These are phyloP conservation scores for Fusarium brevicatenulatum DNA, from an alignment of 2,329 filamentous ascomycete genomes.

Conservation along the genomic window DNA sequence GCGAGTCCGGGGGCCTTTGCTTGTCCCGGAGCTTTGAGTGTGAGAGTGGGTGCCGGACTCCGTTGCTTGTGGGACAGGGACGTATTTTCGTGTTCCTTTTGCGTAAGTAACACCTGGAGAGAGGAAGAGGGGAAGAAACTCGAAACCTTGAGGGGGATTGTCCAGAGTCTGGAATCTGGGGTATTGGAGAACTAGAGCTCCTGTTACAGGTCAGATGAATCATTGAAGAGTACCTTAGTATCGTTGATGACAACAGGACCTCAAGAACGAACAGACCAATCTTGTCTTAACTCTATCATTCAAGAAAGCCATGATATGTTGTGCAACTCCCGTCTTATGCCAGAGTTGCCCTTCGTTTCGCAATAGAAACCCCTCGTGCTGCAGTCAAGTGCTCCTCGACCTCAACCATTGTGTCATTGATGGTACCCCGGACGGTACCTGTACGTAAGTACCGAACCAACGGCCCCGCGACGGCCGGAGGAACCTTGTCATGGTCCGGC, in stretches of 20 bases:
- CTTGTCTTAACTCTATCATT: slow-evolving; percentile 16
- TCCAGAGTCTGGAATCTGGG: slow-evolving; percentile 25
- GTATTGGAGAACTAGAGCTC: slow-evolving; percentile 25
- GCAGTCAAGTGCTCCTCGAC: slow-evolving; percentile 27
- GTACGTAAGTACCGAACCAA: slow-evolving; percentile 41
- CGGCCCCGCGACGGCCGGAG: slow-evolving; percentile 42
- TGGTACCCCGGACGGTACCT: slow-evolving; percentile 34
- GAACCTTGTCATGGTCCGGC: slow-evolving; percentile 23
- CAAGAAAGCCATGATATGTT: slow-evolving; percentile 15
- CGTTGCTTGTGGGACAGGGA: slow-evolving; percentile 28
- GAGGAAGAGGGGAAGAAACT: neutral
- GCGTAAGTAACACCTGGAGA: slow-evolving; percentile 3
- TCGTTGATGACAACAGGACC: neutral
- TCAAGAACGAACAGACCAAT: slow-evolving; percentile 16
- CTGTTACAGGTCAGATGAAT: neutral
- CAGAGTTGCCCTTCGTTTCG: slow-evolving; percentile 20
- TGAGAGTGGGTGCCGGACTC: slow-evolving; percentile 31
- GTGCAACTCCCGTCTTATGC: slow-evolving; percentile 32
- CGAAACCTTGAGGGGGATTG: slow-evolving; percentile 6
- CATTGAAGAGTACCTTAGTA: slow-evolving; percentile 1
- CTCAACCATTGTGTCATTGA: slow-evolving; percentile 43
- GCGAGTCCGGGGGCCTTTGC: slow-evolving; percentile 35
- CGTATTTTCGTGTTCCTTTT: neutral
- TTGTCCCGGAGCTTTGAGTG: slow-evolving; percentile 15
- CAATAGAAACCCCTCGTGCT: slow-evolving; percentile 31